Evolutionary conservation across 768 basidiomycete genomes (phyloP), one percentile per base, ranked within the genome.

Genomic region (Phlegmacium glaucopus): DNA sequence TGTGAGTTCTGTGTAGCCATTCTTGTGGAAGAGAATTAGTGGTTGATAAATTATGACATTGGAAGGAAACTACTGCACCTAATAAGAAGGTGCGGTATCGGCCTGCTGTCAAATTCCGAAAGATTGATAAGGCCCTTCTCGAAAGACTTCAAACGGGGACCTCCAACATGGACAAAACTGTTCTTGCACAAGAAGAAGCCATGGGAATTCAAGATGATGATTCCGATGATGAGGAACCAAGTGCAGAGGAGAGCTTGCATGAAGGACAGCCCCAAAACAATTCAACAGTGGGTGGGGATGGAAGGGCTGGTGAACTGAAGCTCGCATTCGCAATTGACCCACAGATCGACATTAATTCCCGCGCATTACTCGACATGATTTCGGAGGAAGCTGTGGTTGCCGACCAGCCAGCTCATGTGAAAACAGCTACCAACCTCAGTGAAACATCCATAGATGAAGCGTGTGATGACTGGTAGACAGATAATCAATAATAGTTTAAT

Each of bases 91-190:
- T 18, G 27, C 36, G 6, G 15, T 54, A 52, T 39, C 46, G 50
- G 10, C 53, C 53, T 15, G 49, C 30, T 16, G 53, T 54, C 40
- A 54, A 54, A 37, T 54, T 54, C 39, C 42, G 53, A 9, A 44
- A 47, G 17, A 15, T 54, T 6, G 34, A 48, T 34, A 34, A 51
- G 22, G 29, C 27, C 16, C 29, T 44, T 34, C 29, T 44, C 4
- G 43, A 16, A 11, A 10, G 32, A n/a, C 32, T 34, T 10, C 32
- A 34, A n/a, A 34, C 6, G 11, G 32, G 32, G 32, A 2, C 32
- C 6, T 2, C 32, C 6, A 6, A 34, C 4, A 4, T n/a, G 2
- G 32, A 34, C 32, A 34, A 10, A 34, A 34, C 32, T 34, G n/a
- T n/a, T 11, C n/a, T n/a, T 34, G 32, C 32, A 3, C 32, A 34